Evolutionary conservation across 129 eudicot genomes (phyloP).

Genomic region (Dittrichia graveolens): DNA sequence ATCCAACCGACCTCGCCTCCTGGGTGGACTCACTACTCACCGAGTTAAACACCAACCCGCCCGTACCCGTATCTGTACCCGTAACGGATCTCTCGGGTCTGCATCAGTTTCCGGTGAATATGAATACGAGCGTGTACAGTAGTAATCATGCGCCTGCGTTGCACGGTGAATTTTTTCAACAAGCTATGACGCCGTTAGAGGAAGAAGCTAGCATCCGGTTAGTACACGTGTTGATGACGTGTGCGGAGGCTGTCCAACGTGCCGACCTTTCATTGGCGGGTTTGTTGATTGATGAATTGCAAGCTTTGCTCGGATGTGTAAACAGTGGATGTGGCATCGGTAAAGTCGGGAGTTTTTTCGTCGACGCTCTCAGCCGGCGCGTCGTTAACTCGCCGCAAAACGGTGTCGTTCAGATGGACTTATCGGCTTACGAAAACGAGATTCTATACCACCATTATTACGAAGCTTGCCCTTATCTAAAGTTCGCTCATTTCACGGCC

Average conservation of each 20-base stretch:
- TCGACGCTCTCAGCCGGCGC: conserved; percentile 73
- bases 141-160: neutral
- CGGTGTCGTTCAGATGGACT: conserved; percentile 13
- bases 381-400: conserved; percentile 41
- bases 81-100: conserved; percentile 26
- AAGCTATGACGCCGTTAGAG: conserved; percentile 46
- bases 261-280: conserved; percentile 65
- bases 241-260: conserved; percentile 82
- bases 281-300: conserved; percentile 53
- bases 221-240: conserved; percentile 77
- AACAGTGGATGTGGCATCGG: conserved; percentile 63
- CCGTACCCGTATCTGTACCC: conserved; percentile 32
- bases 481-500: conserved; percentile 89
- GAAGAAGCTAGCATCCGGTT: conserved; percentile 69
- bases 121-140: neutral
- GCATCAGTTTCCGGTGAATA: neutral
- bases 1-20: conserved; percentile 65
- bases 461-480: conserved; percentile 78
- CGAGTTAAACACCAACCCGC: conserved; percentile 39
- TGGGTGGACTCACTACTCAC: conserved; percentile 68
- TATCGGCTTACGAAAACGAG: conserved; percentile 48
- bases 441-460: conserved; percentile 62
- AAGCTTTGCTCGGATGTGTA: conserved; percentile 49
- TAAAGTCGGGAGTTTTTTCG: conserved; percentile 76
- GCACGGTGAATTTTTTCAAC: conserved; percentile 6